Percentiles rank a stretch among this genome's conserved stretches.
These are phyloP conservation scores for Phytophthora sansomeana DNA, from an alignment of 352 stramenopile genomes.

Conservation along the genomic window DNA sequence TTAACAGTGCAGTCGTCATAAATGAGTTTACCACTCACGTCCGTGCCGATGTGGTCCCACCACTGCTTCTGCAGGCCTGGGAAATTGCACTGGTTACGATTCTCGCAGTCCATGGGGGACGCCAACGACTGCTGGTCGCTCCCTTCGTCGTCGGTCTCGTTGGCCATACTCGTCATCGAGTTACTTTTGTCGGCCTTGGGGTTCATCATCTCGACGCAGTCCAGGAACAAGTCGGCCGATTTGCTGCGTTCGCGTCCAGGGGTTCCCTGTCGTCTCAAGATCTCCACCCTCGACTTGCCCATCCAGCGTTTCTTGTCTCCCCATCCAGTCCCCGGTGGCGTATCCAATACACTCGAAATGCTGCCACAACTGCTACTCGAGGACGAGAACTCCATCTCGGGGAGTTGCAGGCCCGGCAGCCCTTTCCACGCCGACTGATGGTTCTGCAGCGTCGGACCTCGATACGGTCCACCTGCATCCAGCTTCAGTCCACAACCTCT, in stretches of 20 bases:
- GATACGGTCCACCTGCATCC: slow-evolving; percentile 6
- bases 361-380: slow-evolving; percentile 22
- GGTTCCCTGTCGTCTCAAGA: slow-evolving; percentile 43
- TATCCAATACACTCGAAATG: slow-evolving; percentile 8
- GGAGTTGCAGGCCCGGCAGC: slow-evolving; percentile 44
- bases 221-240: slow-evolving; percentile 84
- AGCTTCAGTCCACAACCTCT: background rate
- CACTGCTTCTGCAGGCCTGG: slow-evolving; percentile 27
- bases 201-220: slow-evolving; percentile 79
- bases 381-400: slow-evolving; percentile 37
- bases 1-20: slow-evolving; percentile 1
- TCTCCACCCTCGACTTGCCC: slow-evolving; percentile 60
- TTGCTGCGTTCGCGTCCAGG: slow-evolving; percentile 65
- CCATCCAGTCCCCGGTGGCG: background rate
- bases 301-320: slow-evolving; percentile 25
- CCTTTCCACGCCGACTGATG: slow-evolving; percentile 64
- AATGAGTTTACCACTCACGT: slow-evolving; percentile 11
- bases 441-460: slow-evolving; percentile 57
- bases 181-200: slow-evolving; percentile 35
- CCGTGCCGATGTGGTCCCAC: slow-evolving; percentile 31
- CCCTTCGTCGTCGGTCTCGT: slow-evolving; percentile 40
- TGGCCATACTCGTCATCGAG: slow-evolving; percentile 9
- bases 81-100: slow-evolving; percentile 28
- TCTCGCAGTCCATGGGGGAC: slow-evolving; percentile 29
- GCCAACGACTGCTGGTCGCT: slow-evolving; percentile 32